Base-by-base conservation (phyloP, 805 yeast species). In the Candida manassasensis region DNA sequence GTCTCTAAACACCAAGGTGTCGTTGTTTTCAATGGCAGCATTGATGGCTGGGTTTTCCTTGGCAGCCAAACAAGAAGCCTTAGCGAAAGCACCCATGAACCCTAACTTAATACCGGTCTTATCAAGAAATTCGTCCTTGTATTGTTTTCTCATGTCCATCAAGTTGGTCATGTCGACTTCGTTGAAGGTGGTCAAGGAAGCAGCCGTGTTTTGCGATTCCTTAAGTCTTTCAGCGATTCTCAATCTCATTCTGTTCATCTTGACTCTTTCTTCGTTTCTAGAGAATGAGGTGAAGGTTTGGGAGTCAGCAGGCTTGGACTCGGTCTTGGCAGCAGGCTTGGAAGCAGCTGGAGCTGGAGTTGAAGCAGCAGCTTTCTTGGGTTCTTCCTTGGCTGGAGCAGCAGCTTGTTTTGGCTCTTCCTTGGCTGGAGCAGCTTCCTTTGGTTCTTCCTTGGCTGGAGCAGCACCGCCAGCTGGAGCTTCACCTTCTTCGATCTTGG, bases 161-260 rank as follows among this genome's bases (percentile, higher is more conserved):
- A 93, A 67, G 44, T 83, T 78, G 35, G 93, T 73, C 97, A 90
- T 93, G 69, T 90, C 98, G 45, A 87, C 95, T 72, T 90, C 98
- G 69, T 90, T 90, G 78, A 90, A 90, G 34, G 98, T 90, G 38
- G 98, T 90, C 59, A 90, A 78, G 31, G 97, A 86, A 25, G 98
- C 98, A 48, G 97, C 95, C 38, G 97, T 89, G 75, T 93, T 93
- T 71, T 90, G 98, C 22, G 97, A 85, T 74, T 93, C 97, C 86
- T 90, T 90, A 60, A 90, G 83, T 71, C 98, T 86, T 74, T 90
- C 97, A 42, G 98, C 96, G 49, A 93, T 93, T 76, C 98, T 86
- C 69, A 86, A 68, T 71, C 98, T 84, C 97, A 90, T 93, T 74
- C 98, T 85, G 81, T 89, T 93, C 97, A 90, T 90, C 75, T 90